These are phyloP conservation scores for Cryptococcus sp. DNA, from an alignment of 1,284 basidiomycete genomes.

Conservation along the genomic window DNA sequence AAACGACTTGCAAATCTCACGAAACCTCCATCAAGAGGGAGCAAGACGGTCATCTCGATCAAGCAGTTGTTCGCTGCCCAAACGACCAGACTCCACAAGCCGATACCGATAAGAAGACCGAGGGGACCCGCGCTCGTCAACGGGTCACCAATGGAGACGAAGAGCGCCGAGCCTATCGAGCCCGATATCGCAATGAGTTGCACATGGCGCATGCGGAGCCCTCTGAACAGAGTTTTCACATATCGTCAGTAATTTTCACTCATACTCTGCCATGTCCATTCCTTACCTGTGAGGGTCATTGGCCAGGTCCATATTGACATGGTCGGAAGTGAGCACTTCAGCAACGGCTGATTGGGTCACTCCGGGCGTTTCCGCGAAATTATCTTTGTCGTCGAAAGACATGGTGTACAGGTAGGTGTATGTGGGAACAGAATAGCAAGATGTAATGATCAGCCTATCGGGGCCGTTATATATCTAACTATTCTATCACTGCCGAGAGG, in stretches of 20 bases:
- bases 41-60: slow-evolving; percentile 28
- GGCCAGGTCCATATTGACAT: slow-evolving; percentile 7
- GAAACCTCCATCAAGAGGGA: slow-evolving; percentile 27
- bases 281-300: slow-evolving; percentile 19
- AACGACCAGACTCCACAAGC: slow-evolving; percentile 24
- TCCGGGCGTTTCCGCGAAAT: not conserved
- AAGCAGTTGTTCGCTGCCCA: slow-evolving; percentile 27
- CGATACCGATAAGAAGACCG: slow-evolving; percentile 23
- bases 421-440: not conserved
- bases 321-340: slow-evolving; percentile 3
- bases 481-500: too few species aligned
- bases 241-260: not conserved
- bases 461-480: too few species aligned
- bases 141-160: slow-evolving; percentile 26
- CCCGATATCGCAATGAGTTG: slow-evolving; percentile 30
- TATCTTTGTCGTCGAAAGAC: slow-evolving; percentile 16
- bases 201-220: slow-evolving; percentile 27
- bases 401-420: not conserved
- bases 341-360: not conserved
- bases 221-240: slow-evolving; percentile 13
- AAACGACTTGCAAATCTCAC: slow-evolving; percentile 21
- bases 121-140: slow-evolving; percentile 23
- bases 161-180: slow-evolving; percentile 26
- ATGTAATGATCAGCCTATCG: not conserved
- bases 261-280: not conserved